Evolutionary conservation across 1,284 basidiomycete genomes (phyloP).

Genomic region (Coniferiporia sulphurascens): DNA sequence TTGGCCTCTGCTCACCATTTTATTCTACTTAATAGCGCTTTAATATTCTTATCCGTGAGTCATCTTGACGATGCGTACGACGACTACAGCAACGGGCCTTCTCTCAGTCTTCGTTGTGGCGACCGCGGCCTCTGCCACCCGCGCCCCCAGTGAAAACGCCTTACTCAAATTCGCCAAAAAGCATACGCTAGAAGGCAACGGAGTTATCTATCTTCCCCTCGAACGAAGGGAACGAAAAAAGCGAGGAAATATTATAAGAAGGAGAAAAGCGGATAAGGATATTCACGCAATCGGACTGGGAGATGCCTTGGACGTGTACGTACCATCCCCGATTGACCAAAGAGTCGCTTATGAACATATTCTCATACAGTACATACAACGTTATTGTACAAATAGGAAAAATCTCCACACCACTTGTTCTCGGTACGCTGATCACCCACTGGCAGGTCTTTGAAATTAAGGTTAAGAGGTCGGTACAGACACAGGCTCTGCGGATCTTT

Average conservation of each 20-base stretch:
- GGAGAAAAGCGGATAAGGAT: slow-evolving; percentile 9
- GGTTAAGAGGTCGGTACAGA: slow-evolving; percentile 30
- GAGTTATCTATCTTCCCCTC: not conserved
- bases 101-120: not conserved
- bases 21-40: not conserved
- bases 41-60: not conserved
- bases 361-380: slow-evolving; percentile 39
- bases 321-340: slow-evolving; percentile 8
- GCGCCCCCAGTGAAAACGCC: not conserved
- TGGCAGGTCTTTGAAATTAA: not conserved
- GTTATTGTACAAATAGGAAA: slow-evolving; percentile 41
- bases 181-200: not conserved
- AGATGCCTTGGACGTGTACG: slow-evolving; percentile 45
- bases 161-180: not conserved
- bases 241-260: not conserved
- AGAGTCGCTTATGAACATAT: not conserved
- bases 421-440: slow-evolving; percentile 34
- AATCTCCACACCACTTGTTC: slow-evolving; percentile 36
- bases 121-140: not conserved
- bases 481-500: slow-evolving; percentile 54
- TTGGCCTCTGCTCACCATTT: not conserved
- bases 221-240: not conserved
- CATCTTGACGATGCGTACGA: slow-evolving; percentile 11
- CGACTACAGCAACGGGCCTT: not conserved
- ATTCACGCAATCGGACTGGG: slow-evolving; percentile 33